A percentile compares a stretch with the other conserved stretches of the same genome.
phyloP scores from a whole-genome alignment of 2,329 filamentous ascomycete species.

The Aspergillus pseudoglaucus region DNA sequence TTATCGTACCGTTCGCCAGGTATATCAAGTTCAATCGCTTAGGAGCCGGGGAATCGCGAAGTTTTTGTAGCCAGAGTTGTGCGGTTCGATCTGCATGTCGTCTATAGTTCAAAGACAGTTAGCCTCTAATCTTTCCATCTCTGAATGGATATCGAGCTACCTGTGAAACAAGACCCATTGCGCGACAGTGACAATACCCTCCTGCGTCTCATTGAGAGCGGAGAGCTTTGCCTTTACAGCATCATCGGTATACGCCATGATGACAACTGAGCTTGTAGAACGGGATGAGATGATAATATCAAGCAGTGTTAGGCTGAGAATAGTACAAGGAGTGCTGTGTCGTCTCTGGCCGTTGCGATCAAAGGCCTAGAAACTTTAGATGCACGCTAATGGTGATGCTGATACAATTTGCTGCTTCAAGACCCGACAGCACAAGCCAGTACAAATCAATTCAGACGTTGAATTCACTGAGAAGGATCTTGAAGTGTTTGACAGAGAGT shows the following conservation, averaged over 20 bases:
- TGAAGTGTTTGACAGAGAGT: background rate
- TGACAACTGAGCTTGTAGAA: slow-evolving; percentile 9
- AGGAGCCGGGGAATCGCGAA: slow-evolving; percentile 78
- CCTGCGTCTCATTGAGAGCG: slow-evolving; percentile 92
- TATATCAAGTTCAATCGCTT: slow-evolving; percentile 90
- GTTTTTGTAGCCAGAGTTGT: slow-evolving; percentile 80
- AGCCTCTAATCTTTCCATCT: slow-evolving; percentile 5
- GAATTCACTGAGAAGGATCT: background rate
- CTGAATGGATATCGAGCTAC: slow-evolving; percentile 43
- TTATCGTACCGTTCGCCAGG: slow-evolving; percentile 74
- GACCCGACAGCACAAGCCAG: background rate
- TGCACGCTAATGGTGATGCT: background rate
- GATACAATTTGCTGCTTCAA: background rate
- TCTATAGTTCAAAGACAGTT: slow-evolving; percentile 42
- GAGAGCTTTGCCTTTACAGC: slow-evolving; percentile 91
- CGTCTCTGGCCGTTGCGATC: background rate
- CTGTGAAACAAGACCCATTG: slow-evolving; percentile 99
- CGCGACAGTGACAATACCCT: slow-evolving; percentile 90
- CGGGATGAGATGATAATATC: background rate
- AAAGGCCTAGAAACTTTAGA: background rate
- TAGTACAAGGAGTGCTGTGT: background rate
- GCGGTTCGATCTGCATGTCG: slow-evolving; percentile 88
- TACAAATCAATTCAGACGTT: background rate
- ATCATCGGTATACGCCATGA: slow-evolving; percentile 93
- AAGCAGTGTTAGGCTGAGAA: background rate